Evolutionary conservation across 2,329 filamentous ascomycete species (phyloP).

Genomic region (Simplicillium sp.): DNA sequence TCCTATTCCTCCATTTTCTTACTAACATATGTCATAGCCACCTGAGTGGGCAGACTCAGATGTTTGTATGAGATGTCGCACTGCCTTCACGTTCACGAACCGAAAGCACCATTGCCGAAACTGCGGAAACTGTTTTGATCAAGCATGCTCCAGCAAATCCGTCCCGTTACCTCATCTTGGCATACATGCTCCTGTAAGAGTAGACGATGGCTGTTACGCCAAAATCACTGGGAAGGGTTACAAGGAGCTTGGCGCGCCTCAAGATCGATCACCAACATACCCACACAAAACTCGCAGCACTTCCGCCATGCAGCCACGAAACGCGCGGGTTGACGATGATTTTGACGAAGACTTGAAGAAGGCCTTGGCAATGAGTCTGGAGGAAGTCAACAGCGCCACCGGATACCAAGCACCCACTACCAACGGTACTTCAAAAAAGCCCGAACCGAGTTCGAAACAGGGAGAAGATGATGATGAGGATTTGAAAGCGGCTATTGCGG

Average conservation of each 20-base stretch:
- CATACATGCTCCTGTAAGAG: conserved; percentile 81
- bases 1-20: not conserved
- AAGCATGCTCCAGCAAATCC: conserved; percentile 84
- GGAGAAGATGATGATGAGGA: conserved; percentile 87
- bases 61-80: conserved; percentile 96
- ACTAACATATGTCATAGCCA: conserved; percentile 43
- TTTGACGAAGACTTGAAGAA: conserved; percentile 94
- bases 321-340: conserved; percentile 76
- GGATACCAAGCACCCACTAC: conserved; percentile 61
- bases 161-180: conserved; percentile 86
- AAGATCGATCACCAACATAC: conserved; percentile 37
- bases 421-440: conserved; percentile 27
- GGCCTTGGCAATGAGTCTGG: conserved; percentile 91
- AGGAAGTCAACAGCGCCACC: conserved; percentile 73
- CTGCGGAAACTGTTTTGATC: conserved; percentile 95
- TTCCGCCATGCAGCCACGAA: conserved; percentile 75
- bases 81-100: conserved; percentile 93
- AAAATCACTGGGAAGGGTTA: conserved; percentile 68
- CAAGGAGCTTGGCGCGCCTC: conserved; percentile 29
- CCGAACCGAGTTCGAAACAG: conserved; percentile 28
- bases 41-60: conserved; percentile 98
- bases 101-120: conserved; percentile 97
- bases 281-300: conserved; percentile 57
- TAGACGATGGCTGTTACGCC: conserved; percentile 91
- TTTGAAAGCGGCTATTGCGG: conserved; percentile 87